phyloP scores from a whole-genome alignment of 2,329 filamentous ascomycete species.

The Parastagonospora nodorum region DNA sequence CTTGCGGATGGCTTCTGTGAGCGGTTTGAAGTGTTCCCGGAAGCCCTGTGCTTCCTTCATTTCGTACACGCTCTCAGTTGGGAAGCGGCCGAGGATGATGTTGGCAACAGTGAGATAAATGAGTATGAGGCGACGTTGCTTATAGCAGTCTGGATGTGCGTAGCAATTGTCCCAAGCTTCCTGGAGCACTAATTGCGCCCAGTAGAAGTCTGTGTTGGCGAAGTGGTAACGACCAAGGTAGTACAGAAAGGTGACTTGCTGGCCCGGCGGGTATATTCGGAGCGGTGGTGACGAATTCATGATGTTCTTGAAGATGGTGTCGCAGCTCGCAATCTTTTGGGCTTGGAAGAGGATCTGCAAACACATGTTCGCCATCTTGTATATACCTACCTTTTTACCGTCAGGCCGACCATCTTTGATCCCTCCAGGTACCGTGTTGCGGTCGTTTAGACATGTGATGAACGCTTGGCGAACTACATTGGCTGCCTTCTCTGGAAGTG shows the following conservation, averaged over 20 bases:
- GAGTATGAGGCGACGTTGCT: slow-evolving; percentile 79
- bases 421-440: slow-evolving; percentile 65
- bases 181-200: slow-evolving; percentile 75
- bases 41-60: slow-evolving; percentile 73
- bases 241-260: slow-evolving; percentile 91
- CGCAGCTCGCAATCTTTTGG: slow-evolving; percentile 79
- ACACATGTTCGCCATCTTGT: slow-evolving; percentile 89
- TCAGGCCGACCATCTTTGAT: slow-evolving; percentile 68
- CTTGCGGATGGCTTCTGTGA: slow-evolving; percentile 72
- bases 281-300: slow-evolving; percentile 81
- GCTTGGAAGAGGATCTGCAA: slow-evolving; percentile 89
- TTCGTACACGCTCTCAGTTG: slow-evolving; percentile 67
- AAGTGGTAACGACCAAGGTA: slow-evolving; percentile 92
- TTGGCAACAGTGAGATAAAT: slow-evolving; percentile 84
- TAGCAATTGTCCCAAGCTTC: slow-evolving; percentile 78
- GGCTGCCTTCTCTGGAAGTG: slow-evolving; percentile 83
- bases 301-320: slow-evolving; percentile 89
- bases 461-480: slow-evolving; percentile 91
- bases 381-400: slow-evolving; percentile 86
- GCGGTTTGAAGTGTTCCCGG: slow-evolving; percentile 69
- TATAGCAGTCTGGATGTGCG: slow-evolving; percentile 49
- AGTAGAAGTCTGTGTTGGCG: slow-evolving; percentile 79
- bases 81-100: slow-evolving; percentile 82
- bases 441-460: slow-evolving; percentile 84
- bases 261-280: slow-evolving; percentile 78